Conservation (phyloP, 2,329 filamentous ascomycete genomes). For the Penicillium janthinellum region DNA sequence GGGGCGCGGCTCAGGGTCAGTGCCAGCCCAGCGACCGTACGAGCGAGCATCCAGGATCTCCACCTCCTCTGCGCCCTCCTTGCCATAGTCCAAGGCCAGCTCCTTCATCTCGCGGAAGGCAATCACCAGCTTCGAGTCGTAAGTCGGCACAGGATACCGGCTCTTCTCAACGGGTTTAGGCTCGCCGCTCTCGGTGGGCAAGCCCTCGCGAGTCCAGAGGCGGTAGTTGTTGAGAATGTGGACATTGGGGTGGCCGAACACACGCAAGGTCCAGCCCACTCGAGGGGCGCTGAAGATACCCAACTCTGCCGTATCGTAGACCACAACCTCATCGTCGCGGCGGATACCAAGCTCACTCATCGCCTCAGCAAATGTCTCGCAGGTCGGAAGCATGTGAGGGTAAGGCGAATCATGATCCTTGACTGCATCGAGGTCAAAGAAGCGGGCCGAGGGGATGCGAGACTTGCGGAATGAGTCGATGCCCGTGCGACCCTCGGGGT, state of each 20-base stretch:
- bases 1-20: slow-evolving; percentile 80
- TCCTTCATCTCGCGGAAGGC: slow-evolving; percentile 81
- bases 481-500: slow-evolving; percentile 71
- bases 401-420: slow-evolving; percentile 87
- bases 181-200: slow-evolving; percentile 75
- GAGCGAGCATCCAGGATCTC: slow-evolving; percentile 89
- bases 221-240: slow-evolving; percentile 95
- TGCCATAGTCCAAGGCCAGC: slow-evolving; percentile 72
- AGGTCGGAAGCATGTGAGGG: slow-evolving; percentile 90
- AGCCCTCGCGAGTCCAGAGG: slow-evolving; percentile 83
- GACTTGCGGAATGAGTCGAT: slow-evolving; percentile 77
- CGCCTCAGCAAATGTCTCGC: slow-evolving; percentile 77
- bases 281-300: slow-evolving; percentile 94
- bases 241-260: slow-evolving; percentile 86
- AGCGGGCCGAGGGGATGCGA: slow-evolving; percentile 85
- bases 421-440: slow-evolving; percentile 93
- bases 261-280: slow-evolving; percentile 88
- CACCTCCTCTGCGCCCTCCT: slow-evolving; percentile 78
- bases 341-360: slow-evolving; percentile 89
- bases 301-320: slow-evolving; percentile 88
- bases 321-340: slow-evolving; percentile 84
- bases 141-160: slow-evolving; percentile 57
- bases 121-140: slow-evolving; percentile 66
- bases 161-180: slow-evolving; percentile 42
- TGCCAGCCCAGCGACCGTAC: slow-evolving; percentile 76